These are phyloP conservation scores for Colletotrichum sp. DNA, from an alignment of 2,329 filamentous ascomycete species.

Conservation along the genomic window DNA sequence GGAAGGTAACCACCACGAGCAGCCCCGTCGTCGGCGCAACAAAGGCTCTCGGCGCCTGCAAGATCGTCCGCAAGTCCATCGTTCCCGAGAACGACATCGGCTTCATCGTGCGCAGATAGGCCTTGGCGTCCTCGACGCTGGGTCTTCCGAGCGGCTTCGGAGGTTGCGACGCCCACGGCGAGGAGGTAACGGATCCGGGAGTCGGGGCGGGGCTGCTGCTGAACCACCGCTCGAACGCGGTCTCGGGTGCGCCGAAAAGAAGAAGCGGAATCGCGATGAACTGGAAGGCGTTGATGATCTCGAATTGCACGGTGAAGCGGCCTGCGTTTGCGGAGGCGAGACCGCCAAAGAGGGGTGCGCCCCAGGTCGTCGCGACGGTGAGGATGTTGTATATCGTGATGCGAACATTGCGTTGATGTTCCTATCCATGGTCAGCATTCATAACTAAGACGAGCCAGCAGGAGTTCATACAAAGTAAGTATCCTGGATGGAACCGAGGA, in stretches of 20 bases:
- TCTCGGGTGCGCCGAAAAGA: conserved; percentile 56
- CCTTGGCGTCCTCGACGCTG: conserved; percentile 34
- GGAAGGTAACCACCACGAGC: conserved; percentile 46
- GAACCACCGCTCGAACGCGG: conserved; percentile 50
- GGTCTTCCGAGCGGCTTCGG: conserved; percentile 25
- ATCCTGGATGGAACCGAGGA: conserved; percentile 59
- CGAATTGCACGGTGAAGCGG: conserved; percentile 54
- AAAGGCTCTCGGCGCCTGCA: conserved; percentile 54
- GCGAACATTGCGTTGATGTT: conserved; percentile 55
- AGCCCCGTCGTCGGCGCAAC: conserved; percentile 55
- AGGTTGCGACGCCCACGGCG: neutral
- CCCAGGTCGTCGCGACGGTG: conserved; percentile 54
- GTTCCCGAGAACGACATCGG: conserved; percentile 40
- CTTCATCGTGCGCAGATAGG: conserved; percentile 45
- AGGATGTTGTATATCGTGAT: conserved; percentile 51
- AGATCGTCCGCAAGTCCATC: conserved; percentile 32
- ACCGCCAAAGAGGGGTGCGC: conserved; percentile 58
- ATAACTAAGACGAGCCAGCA: neutral
- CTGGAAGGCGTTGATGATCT: conserved; percentile 55
- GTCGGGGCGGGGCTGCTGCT: conserved; percentile 10
- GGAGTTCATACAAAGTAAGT: conserved; percentile 57
- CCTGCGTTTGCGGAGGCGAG: conserved; percentile 44
- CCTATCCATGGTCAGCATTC: conserved; percentile 38
- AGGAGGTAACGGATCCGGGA: conserved; percentile 17
- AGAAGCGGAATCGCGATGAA: conserved; percentile 51